Evolutionary conservation across 306 rosid species (phyloP).

Genomic region (Ormosia emarginata): DNA sequence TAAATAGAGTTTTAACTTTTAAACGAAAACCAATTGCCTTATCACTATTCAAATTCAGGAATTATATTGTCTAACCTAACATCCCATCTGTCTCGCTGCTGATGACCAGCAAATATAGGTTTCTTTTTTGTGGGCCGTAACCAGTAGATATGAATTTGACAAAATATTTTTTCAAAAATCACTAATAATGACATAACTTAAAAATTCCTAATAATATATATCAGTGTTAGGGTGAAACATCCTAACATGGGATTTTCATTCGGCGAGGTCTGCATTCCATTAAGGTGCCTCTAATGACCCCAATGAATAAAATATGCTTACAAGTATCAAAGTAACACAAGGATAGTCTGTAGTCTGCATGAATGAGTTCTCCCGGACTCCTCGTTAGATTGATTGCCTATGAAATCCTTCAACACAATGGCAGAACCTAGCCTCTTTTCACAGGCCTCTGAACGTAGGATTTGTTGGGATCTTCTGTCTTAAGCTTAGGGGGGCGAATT

Average conservation of each 20-base stretch:
- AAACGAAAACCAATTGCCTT: background rate
- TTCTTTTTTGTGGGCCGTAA: background rate
- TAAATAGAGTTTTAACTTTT: background rate
- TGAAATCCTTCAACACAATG: background rate
- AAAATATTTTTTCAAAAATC: background rate
- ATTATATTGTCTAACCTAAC: background rate
- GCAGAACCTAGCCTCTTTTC: constrained; percentile 65
- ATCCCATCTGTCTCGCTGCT: background rate
- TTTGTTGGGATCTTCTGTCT: constrained; percentile 98
- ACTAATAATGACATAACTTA: background rate
- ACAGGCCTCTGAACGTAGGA: constrained; percentile 97
- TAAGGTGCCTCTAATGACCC: constrained; percentile 20
- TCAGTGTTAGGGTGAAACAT: background rate
- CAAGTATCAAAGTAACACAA: constrained; percentile 29
- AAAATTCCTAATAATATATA: background rate
- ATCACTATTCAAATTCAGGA: too few species aligned
- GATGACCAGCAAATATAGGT: background rate
- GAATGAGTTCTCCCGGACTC: constrained; percentile 1
- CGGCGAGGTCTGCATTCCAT: constrained; percentile 15
- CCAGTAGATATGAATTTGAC: background rate
- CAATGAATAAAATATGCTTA: constrained; percentile 29
- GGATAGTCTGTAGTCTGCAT: constrained; percentile 32
- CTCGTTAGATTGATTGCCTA: background rate
- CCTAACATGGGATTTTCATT: constrained; percentile 10
- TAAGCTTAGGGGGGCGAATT: constrained; percentile 93